These are phyloP conservation scores for Lactarius pseudohatsudake DNA, from an alignment of 768 basidiomycete species.

Conservation along the genomic window DNA sequence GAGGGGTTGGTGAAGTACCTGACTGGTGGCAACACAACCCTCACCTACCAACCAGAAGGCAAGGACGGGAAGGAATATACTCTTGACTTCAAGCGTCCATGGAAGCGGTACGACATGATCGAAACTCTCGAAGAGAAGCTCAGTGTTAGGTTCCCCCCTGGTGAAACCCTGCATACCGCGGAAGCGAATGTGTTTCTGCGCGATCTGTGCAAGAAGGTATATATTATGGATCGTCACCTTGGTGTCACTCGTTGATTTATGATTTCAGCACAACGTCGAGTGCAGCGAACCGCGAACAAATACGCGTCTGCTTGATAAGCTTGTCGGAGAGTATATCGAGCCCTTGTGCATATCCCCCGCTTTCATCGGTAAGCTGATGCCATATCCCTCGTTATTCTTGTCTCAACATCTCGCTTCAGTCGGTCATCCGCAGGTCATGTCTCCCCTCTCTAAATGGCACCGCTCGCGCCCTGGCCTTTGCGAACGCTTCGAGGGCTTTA, in stretches of 20 bases:
- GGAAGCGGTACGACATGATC: conserved; percentile 99
- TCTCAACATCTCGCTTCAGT: conserved; percentile 44
- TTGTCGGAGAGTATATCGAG: conserved; percentile 98
- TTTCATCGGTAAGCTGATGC: conserved; percentile 71
- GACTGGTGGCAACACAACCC: conserved; percentile 73
- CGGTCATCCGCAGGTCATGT: conserved; percentile 99
- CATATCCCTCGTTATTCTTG: neutral
- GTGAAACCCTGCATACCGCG: conserved; percentile 82
- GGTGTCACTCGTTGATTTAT: neutral
- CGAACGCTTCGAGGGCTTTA: conserved; percentile 98
- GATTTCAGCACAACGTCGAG: conserved; percentile 83
- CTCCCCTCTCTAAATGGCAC: conserved; percentile 97
- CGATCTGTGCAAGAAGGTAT: conserved; percentile 81
- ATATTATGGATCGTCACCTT: conserved; percentile 7
- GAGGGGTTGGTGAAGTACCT: conserved; percentile 89
- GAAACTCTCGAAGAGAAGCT: conserved; percentile 93
- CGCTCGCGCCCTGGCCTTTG: conserved; percentile 95
- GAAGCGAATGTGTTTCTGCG: conserved; percentile 88
- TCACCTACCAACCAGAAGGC: conserved; percentile 91
- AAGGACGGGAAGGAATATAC: conserved; percentile 76
- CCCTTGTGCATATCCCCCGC: conserved; percentile 93
- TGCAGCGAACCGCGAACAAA: conserved; percentile 96
- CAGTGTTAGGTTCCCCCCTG: conserved; percentile 87
- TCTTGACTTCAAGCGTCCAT: conserved; percentile 89
- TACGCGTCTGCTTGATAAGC: conserved; percentile 94